Conservation (phyloP, 345 rosid genomes). For the Salix udensis region DNA sequence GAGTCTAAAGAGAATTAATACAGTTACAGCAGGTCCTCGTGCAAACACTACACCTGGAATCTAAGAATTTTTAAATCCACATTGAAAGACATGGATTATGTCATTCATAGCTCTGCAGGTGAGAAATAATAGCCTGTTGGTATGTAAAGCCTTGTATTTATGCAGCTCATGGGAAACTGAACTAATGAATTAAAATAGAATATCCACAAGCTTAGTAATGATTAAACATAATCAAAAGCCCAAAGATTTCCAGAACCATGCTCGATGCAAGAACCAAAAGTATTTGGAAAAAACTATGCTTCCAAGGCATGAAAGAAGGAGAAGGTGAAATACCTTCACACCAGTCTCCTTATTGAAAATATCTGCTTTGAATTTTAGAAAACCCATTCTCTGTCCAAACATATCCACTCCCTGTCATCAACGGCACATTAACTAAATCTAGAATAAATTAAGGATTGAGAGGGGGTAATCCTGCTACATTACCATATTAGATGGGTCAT, state of each 20-base stretch:
- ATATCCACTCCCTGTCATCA: conserved; percentile 77
- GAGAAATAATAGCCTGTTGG: neutral
- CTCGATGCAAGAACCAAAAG: neutral
- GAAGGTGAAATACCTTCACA: conserved; percentile 49
- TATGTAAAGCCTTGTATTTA: neutral
- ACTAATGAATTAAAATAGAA: neutral
- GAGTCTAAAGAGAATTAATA: conserved; percentile 77
- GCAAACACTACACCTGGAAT: conserved; percentile 97
- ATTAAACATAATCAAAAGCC: neutral
- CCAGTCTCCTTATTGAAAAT: conserved; percentile 59
- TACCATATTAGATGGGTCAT: too few species aligned
- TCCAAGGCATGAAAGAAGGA: conserved; percentile 3
- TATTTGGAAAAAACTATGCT: neutral
- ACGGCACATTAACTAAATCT: neutral
- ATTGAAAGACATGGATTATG: conserved; percentile 2
- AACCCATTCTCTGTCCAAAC: conserved; percentile 77
- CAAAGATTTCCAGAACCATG: neutral
- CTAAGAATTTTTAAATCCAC: conserved; percentile 46
- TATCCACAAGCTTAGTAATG: neutral
- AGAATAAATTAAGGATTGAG: neutral
- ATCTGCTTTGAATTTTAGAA: conserved; percentile 85
- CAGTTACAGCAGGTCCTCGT: conserved; percentile 86
- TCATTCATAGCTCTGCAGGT: neutral
- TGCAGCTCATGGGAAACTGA: conserved; percentile 1
- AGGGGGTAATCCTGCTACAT: too few species aligned